These are phyloP conservation scores for Chaetomium fimeti DNA, from an alignment of 495 filamentous ascomycete genomes.

Conservation along the genomic window DNA sequence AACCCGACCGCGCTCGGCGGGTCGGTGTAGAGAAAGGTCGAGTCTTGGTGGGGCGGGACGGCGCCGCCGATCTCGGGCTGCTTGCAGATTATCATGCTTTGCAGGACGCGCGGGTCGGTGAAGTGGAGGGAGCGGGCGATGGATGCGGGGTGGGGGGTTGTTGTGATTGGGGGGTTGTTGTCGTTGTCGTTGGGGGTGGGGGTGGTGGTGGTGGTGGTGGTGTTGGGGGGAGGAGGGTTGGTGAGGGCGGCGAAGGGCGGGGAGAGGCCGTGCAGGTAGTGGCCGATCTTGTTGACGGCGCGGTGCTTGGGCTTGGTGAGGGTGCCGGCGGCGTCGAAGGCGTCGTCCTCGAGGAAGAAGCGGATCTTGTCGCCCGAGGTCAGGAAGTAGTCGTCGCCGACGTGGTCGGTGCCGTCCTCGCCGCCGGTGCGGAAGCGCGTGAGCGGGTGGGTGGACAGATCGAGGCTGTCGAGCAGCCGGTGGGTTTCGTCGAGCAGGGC, in stretches of 20 bases:
- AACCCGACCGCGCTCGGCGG: constrained; percentile 89
- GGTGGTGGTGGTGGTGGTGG: constrained; percentile 22
- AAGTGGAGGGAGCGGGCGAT: constrained; percentile 75
- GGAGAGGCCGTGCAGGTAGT: constrained; percentile 76
- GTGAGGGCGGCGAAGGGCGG: constrained; percentile 65
- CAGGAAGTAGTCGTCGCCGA: constrained; percentile 95
- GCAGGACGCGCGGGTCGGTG: constrained; percentile 65
- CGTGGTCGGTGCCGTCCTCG: constrained; percentile 63
- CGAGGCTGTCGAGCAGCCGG: constrained; percentile 69
- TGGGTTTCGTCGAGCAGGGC: constrained; percentile 72
- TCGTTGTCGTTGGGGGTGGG: neutral
- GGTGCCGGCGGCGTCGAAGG: constrained; percentile 57
- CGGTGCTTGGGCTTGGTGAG: constrained; percentile 73
- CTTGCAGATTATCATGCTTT: constrained; percentile 98
- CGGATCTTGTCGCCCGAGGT: constrained; percentile 82
- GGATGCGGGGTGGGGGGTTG: constrained; percentile 43
- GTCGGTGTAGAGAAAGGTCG: constrained; percentile 86
- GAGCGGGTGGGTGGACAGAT: constrained; percentile 78
- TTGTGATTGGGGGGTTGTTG: too few relatives aligned
- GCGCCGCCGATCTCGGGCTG: constrained; percentile 92
- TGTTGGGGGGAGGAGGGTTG: constrained; percentile 23
- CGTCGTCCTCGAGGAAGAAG: constrained; percentile 96
- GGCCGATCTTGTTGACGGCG: constrained; percentile 96
- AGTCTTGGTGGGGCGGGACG: constrained; percentile 86
- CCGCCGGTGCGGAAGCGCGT: constrained; percentile 86